Percentiles rank a stretch among this genome's conserved stretches.
phyloP scores from a whole-genome alignment of 805 yeast species.

The Grigorovia humatica region DNA sequence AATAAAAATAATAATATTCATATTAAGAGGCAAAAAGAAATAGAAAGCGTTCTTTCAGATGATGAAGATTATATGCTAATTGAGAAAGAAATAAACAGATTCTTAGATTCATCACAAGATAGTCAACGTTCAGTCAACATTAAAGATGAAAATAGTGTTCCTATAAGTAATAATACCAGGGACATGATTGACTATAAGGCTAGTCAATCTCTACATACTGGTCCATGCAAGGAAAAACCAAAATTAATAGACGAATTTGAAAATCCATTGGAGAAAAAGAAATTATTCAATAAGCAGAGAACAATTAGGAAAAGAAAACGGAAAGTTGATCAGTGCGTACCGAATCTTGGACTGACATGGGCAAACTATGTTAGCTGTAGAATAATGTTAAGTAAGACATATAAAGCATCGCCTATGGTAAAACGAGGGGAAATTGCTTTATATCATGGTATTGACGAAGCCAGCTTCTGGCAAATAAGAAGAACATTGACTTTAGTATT shows the following conservation, averaged over 20 bases:
- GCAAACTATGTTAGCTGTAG: conserved; percentile 41
- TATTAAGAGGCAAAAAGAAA: neutral
- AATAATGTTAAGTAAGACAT: conserved; percentile 35
- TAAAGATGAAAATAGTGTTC: neutral
- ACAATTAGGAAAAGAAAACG: conserved; percentile 12
- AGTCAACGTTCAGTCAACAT: neutral
- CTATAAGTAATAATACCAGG: neutral
- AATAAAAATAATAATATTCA: neutral
- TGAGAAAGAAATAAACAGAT: conserved; percentile 13
- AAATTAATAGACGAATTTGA: no score
- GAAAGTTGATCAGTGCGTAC: conserved; percentile 30
- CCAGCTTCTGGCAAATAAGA: conserved; percentile 24
- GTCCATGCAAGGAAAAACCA: no score
- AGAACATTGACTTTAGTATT: conserved; percentile 34
- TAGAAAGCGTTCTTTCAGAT: conserved; percentile 18
- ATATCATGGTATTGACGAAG: conserved; percentile 27
- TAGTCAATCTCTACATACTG: no score
- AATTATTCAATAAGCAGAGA: neutral
- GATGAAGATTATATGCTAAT: conserved; percentile 22
- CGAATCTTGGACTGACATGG: conserved; percentile 50
- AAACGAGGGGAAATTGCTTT: conserved; percentile 22
- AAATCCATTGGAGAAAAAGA: neutral
- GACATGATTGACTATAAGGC: neutral
- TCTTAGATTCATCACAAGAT: neutral
- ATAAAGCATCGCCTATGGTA: conserved; percentile 30